Evolutionary conservation across 2,329 filamentous ascomycete species (phyloP).

Genomic region (Trichoderma endophyticum): DNA sequence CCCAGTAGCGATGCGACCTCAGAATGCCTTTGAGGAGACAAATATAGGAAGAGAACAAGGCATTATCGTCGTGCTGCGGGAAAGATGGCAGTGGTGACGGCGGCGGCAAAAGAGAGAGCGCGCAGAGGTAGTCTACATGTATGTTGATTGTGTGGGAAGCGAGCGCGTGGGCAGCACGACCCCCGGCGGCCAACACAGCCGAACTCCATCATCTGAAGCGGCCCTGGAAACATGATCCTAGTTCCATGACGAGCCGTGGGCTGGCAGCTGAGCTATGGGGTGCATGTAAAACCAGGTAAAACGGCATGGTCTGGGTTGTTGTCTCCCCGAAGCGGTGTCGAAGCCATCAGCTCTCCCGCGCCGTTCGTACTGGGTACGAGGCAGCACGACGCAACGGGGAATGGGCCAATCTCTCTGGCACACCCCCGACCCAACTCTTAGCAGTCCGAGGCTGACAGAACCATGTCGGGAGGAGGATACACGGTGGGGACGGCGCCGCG

Average conservation of each 20-base stretch:
- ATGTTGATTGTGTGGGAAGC: slow-evolving; percentile 15
- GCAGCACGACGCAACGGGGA: background rate
- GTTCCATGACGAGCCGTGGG: slow-evolving; percentile 20
- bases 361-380: slow-evolving; percentile 7
- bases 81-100: slow-evolving; percentile 10
- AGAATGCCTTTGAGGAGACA: background rate
- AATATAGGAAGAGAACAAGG: slow-evolving; percentile 17
- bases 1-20: slow-evolving; percentile 6
- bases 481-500: slow-evolving; percentile 17
- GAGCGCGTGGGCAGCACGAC: slow-evolving; percentile 14
- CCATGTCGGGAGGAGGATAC: slow-evolving; percentile 15
- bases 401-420: slow-evolving; percentile 12
- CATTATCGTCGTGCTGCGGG: slow-evolving; percentile 12
- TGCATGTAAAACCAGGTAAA: slow-evolving; percentile 26
- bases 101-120: slow-evolving; percentile 1
- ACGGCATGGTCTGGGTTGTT: slow-evolving; percentile 9
- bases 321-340: slow-evolving; percentile 14
- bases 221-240: slow-evolving; percentile 17
- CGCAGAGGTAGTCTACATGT: slow-evolving; percentile 18
- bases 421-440: background rate
- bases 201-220: slow-evolving; percentile 12
- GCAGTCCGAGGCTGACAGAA: slow-evolving; percentile 19
- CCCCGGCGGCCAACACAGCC: slow-evolving; percentile 15
- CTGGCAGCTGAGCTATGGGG: slow-evolving; percentile 34
- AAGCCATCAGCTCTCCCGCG: slow-evolving; percentile 17